Evolutionary conservation across 2,329 filamentous ascomycete genomes (phyloP).

Genomic region (Lachnum nothofagi): DNA sequence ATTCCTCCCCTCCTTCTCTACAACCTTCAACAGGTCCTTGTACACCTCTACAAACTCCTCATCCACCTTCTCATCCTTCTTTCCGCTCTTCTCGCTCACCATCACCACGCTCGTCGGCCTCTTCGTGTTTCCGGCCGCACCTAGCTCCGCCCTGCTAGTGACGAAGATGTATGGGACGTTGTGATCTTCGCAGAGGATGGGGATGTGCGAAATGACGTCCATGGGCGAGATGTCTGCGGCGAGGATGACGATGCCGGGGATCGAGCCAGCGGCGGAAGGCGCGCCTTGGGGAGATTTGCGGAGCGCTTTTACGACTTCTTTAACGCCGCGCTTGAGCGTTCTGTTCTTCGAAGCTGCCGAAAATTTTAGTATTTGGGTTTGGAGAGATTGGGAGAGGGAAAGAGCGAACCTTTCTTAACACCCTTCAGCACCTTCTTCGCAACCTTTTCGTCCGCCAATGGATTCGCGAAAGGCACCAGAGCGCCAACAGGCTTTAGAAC

Average conservation of each 20-base stretch:
- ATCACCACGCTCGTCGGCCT: slow-evolving; percentile 94
- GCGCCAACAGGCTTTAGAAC: slow-evolving; percentile 48
- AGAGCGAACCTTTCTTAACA: slow-evolving; percentile 50
- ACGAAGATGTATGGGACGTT: slow-evolving; percentile 96
- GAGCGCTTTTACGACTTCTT: slow-evolving; percentile 97
- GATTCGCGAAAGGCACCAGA: slow-evolving; percentile 78
- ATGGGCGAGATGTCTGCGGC: slow-evolving; percentile 96
- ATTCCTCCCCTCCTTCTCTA: slow-evolving; percentile 59
- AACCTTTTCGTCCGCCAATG: slow-evolving; percentile 73
- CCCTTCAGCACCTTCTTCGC: slow-evolving; percentile 62
- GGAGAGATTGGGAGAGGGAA: background rate
- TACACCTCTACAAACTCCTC: slow-evolving; percentile 61
- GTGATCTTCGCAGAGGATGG: slow-evolving; percentile 96
- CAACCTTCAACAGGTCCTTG: slow-evolving; percentile 59
- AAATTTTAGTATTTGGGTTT: background rate
- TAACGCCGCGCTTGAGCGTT: slow-evolving; percentile 94
- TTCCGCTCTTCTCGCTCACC: slow-evolving; percentile 57
- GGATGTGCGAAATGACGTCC: slow-evolving; percentile 98
- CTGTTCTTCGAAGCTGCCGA: slow-evolving; percentile 82
- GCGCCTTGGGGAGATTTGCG: slow-evolving; percentile 77
- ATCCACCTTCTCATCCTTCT: slow-evolving; percentile 42
- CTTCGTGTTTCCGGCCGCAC: slow-evolving; percentile 90
- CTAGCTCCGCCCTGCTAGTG: slow-evolving; percentile 84
- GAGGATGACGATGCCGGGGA: slow-evolving; percentile 76
- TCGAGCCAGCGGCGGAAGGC: slow-evolving; percentile 46